Percentiles rank a stretch among this genome's conserved stretches.
Conservation (phyloP, 177 flowering plant genomes). For the Vitis hybrid region DNA sequence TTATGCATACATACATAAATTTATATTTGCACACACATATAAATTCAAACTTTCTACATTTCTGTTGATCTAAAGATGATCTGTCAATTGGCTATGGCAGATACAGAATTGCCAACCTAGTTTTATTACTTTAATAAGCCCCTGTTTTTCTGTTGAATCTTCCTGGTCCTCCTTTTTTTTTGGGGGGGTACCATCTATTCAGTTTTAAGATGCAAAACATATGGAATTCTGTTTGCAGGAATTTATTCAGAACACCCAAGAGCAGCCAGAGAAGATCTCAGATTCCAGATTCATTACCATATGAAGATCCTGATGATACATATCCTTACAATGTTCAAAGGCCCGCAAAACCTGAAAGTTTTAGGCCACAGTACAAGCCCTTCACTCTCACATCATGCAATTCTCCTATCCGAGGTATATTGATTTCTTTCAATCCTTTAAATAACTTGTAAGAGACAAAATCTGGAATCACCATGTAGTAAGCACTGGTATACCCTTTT, state of each 20-base stretch:
- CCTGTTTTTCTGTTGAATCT: background rate
- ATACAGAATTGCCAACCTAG: background rate
- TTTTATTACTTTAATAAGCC: background rate
- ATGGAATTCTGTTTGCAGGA: slow-evolving; percentile 28
- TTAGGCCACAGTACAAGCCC: slow-evolving; percentile 14
- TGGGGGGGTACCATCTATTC: background rate
- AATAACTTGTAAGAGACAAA: background rate
- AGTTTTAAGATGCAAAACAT: background rate
- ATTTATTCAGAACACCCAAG: slow-evolving; percentile 17
- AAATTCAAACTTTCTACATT: background rate
- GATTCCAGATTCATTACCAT: slow-evolving; percentile 22
- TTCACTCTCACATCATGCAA: slow-evolving; percentile 24
- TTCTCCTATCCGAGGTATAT: slow-evolving; percentile 45
- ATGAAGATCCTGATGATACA: slow-evolving; percentile 25
- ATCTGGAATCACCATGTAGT: no score
- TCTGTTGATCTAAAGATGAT: background rate
- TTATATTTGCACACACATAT: no score
- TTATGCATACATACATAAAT: no score
- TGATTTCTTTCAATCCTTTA: background rate
- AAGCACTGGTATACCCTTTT: no score
- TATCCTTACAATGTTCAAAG: slow-evolving; percentile 10
- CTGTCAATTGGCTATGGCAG: background rate
- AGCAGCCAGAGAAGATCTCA: slow-evolving; percentile 19
- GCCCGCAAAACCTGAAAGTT: slow-evolving; percentile 14
- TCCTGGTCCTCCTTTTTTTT: background rate